Conservation (phyloP, 495 filamentous ascomycete species). For the Tuber calosporum region DNA sequence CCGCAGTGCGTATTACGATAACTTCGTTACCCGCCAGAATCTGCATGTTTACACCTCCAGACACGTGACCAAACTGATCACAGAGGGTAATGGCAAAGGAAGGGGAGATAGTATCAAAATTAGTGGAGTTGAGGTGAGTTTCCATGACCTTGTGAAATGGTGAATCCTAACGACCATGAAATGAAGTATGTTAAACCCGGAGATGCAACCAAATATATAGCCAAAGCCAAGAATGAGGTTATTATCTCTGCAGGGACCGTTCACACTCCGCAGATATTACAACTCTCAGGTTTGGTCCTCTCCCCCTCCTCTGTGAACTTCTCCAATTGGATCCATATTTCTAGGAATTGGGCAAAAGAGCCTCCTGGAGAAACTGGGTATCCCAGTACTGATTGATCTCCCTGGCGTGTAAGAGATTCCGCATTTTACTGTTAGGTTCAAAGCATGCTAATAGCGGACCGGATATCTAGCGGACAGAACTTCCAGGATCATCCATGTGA, state of each 20-base stretch:
- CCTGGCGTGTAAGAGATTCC: conserved; percentile 46
- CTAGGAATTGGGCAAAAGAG: conserved; percentile 49
- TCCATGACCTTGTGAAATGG: too few species aligned
- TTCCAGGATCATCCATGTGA: conserved; percentile 51
- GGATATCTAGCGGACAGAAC: conserved; percentile 46
- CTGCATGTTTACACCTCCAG: conserved; percentile 32
- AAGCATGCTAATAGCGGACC: conserved; percentile 4
- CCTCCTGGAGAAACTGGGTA: conserved; percentile 45
- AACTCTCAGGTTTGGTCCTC: conserved; percentile 43
- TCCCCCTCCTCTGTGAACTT: neutral
- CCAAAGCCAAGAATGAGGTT: conserved; percentile 51
- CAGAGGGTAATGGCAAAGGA: neutral
- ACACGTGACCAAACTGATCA: conserved; percentile 34
- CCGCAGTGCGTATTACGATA: conserved; percentile 35
- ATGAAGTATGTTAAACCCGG: conserved; percentile 22
- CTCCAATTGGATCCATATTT: neutral
- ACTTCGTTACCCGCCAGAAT: conserved; percentile 19
- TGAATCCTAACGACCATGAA: neutral
- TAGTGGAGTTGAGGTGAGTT: conserved; percentile 23
- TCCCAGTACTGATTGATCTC: conserved; percentile 47
- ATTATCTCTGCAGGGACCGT: conserved; percentile 55
- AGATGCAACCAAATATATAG: conserved; percentile 13
- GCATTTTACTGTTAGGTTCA: neutral
- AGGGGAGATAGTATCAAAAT: conserved; percentile 1
- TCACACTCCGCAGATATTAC: conserved; percentile 53